Conservation (phyloP, 192 early-diverging fungal species). For the Obelidium mucronatum region DNA sequence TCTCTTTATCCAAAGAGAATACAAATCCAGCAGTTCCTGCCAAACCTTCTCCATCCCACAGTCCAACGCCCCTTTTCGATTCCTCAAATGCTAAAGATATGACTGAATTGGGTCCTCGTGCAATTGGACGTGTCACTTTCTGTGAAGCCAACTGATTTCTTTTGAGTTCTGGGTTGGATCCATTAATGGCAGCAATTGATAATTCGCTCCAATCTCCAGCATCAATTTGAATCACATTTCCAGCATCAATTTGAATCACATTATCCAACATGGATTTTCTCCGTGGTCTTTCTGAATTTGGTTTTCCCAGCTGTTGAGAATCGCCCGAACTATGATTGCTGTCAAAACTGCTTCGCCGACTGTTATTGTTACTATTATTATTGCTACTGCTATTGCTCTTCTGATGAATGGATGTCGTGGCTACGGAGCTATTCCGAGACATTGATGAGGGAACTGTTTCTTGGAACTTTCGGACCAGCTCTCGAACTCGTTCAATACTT, state of each 20-base stretch:
- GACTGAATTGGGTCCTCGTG: neutral
- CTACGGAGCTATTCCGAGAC: neutral
- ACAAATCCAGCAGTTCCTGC: constrained; percentile 23
- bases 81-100: neutral
- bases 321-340: too few relatives aligned
- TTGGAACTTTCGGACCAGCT: constrained; percentile 30
- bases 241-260: neutral
- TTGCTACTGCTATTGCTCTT: neutral
- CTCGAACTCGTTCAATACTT: constrained; percentile 31
- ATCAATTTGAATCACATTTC: neutral
- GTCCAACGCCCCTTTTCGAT: neutral
- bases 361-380: too few relatives aligned
- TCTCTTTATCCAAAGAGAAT: constrained; percentile 16
- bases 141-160: neutral
- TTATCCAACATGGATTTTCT: neutral
- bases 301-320: too few relatives aligned
- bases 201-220: neutral
- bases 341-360: too few relatives aligned
- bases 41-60: constrained; percentile 12
- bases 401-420: neutral
- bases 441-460: neutral
- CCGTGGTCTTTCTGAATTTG: too few relatives aligned
- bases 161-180: neutral
- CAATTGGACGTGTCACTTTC: neutral
- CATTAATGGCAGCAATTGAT: neutral